A percentile compares a stretch with the other conserved stretches of the same genome.
These are phyloP conservation scores for Asterophora lycoperdoides DNA, from an alignment of 768 basidiomycete genomes.

Conservation along the genomic window DNA sequence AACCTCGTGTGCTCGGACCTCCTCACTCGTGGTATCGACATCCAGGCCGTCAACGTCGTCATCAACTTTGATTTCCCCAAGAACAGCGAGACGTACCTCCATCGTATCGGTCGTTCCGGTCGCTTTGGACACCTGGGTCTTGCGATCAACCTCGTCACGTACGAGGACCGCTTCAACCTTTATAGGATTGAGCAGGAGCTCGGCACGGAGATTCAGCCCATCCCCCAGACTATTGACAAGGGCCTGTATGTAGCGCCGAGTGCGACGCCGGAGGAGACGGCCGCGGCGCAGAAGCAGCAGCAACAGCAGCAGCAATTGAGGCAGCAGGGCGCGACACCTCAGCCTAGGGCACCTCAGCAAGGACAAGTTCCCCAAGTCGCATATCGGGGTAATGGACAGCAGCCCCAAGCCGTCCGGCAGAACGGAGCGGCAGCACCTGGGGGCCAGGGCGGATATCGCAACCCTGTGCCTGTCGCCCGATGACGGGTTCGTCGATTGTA, in stretches of 20 bases:
- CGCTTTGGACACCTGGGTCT: slow-evolving; percentile 96
- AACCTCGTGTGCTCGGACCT: slow-evolving; percentile 98
- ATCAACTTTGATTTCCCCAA: slow-evolving; percentile 99
- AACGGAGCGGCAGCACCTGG: slow-evolving; percentile 21
- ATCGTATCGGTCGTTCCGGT: slow-evolving; percentile 96
- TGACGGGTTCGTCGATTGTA: slow-evolving; percentile 19
- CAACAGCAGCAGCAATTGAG: slow-evolving; percentile 34
- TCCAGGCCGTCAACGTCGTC: slow-evolving; percentile 99
- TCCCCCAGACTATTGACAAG: slow-evolving; percentile 88
- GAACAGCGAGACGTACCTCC: slow-evolving; percentile 97
- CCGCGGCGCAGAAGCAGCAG: slow-evolving; percentile 1
- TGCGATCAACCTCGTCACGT: slow-evolving; percentile 96
- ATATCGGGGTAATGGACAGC: slow-evolving; percentile 36
- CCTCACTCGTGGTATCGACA: slow-evolving; percentile 98
- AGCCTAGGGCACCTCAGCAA: slow-evolving; percentile 23
- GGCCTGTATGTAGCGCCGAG: slow-evolving; percentile 89
- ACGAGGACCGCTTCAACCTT: slow-evolving; percentile 96
- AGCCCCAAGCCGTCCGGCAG: slow-evolving; percentile 16
- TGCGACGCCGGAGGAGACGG: slow-evolving; percentile 37
- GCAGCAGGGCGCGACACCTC: slow-evolving; percentile 21
- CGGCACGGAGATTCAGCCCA: slow-evolving; percentile 96
- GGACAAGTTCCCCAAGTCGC: slow-evolving; percentile 26
- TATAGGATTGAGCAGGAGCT: slow-evolving; percentile 98
- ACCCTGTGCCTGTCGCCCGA: slow-evolving; percentile 33
- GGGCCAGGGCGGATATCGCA: slow-evolving; percentile 33